Evolutionary conservation across 371 early-diverging fungal species (phyloP).

Genomic region (Syncephalastrum racemosum): DNA sequence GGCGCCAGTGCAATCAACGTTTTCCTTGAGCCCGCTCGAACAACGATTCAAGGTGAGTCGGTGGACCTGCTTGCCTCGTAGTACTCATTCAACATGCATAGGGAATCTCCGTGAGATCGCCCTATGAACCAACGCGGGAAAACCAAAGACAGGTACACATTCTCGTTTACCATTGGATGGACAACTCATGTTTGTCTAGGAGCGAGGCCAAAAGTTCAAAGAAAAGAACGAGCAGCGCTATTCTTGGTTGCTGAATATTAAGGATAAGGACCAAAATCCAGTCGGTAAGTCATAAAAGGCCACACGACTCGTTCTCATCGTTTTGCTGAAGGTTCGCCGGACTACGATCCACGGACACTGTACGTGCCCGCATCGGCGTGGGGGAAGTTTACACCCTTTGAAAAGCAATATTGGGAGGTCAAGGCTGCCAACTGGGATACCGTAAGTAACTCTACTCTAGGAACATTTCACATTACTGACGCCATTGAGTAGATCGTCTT

Average conservation of each 20-base stretch:
- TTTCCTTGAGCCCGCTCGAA: constrained; percentile 15
- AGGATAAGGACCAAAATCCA: constrained; percentile 75
- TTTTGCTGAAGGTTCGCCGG: constrained; percentile 55
- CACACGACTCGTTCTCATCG: too few relatives aligned
- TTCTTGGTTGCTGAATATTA: constrained; percentile 80
- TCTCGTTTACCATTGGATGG: constrained; percentile 1
- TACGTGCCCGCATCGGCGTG: constrained; percentile 83
- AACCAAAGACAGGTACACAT: constrained; percentile 7
- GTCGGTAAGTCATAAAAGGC: constrained; percentile 29
- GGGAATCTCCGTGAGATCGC: constrained; percentile 10
- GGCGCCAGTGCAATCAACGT: background rate
- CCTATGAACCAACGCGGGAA: constrained; percentile 6
- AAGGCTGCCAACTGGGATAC: constrained; percentile 96
- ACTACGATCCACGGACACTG: constrained; percentile 96
- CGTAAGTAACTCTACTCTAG: constrained; percentile 35
- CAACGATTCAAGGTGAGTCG: constrained; percentile 19
- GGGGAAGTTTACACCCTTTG: constrained; percentile 94
- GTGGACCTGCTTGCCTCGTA: background rate
- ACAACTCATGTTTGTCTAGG: constrained; percentile 22
- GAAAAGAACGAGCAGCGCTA: constrained; percentile 87
- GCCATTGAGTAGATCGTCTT: constrained; percentile 73
- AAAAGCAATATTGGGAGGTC: constrained; percentile 99
- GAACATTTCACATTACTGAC: background rate
- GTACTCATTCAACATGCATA: background rate
- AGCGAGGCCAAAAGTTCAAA: constrained; percentile 66